These are phyloP conservation scores for Trichoderma sp. DNA, from an alignment of 2,329 filamentous ascomycete species.

Conservation along the genomic window DNA sequence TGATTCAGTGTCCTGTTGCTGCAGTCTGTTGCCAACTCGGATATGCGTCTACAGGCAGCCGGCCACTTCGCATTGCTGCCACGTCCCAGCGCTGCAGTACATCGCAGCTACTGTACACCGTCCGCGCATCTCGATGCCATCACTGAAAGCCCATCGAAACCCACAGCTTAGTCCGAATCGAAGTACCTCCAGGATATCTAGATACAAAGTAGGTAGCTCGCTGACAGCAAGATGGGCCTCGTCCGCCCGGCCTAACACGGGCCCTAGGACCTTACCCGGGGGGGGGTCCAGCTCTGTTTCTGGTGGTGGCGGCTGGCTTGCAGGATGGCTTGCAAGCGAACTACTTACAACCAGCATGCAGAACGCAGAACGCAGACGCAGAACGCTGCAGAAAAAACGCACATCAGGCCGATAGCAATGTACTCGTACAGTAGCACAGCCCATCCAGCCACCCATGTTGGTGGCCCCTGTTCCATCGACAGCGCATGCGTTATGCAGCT, in stretches of 20 bases:
- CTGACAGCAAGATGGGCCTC: no score
- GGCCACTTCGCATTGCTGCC: no score
- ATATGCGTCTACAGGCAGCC: no score
- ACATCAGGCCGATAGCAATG: constrained; percentile 24
- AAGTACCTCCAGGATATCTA: no score
- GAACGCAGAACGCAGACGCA: constrained; percentile 5
- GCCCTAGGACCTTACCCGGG: constrained; percentile 20
- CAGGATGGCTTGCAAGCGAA: constrained; percentile 25
- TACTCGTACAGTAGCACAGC: background rate
- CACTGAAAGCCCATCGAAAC: no score
- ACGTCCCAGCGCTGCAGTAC: no score
- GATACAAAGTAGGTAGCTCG: no score
- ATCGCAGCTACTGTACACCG: no score
- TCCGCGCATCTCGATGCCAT: no score
- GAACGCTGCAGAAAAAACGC: constrained; percentile 5
- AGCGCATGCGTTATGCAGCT: no score
- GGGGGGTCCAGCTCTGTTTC: background rate
- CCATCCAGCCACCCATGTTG: background rate
- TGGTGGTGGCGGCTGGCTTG: constrained; percentile 15
- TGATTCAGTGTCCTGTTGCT: background rate
- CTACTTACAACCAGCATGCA: background rate
- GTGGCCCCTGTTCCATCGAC: no score
- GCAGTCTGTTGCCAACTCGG: background rate
- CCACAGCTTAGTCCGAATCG: no score
- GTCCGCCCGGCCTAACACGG: constrained; percentile 8